Conservation (phyloP, 2,329 filamentous ascomycete genomes). For the Talaromyces sp. region DNA sequence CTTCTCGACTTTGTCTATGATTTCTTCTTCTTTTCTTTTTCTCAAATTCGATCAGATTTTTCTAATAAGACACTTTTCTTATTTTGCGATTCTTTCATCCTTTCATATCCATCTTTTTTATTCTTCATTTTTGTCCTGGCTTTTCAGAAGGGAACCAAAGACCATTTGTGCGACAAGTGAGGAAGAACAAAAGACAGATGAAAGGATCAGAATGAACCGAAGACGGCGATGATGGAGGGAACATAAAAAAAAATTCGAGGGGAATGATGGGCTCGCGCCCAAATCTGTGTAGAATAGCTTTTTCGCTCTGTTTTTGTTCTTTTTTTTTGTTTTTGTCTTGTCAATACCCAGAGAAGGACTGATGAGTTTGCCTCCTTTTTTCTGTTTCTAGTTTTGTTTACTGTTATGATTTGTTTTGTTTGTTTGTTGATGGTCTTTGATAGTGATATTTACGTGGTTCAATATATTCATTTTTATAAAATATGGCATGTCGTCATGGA, state of each 20-base stretch:
- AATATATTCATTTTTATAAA: neutral
- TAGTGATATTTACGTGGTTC: neutral
- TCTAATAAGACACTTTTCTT: neutral
- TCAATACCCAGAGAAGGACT: constrained; percentile 3
- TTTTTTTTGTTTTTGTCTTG: neutral
- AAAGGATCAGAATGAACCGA: neutral
- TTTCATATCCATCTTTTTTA: neutral
- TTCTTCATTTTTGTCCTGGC: neutral
- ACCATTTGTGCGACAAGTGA: neutral
- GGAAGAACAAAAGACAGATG: neutral
- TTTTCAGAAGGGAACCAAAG: too few species aligned
- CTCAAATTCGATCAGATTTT: neutral
- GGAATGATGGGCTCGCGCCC: neutral
- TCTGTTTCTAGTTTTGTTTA: neutral
- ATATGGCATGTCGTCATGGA: neutral
- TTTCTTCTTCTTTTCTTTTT: neutral
- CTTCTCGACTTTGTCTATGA: neutral
- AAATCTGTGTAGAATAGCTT: neutral
- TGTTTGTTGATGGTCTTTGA: too few species aligned
- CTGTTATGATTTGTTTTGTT: neutral
- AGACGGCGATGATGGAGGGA: neutral
- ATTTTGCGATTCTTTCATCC: neutral
- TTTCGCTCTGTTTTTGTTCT: neutral
- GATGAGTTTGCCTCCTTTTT: neutral
- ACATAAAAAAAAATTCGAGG: neutral